Conservation (phyloP, 1,284 basidiomycete species). For the Cutaneotrichosporon sp. region DNA sequence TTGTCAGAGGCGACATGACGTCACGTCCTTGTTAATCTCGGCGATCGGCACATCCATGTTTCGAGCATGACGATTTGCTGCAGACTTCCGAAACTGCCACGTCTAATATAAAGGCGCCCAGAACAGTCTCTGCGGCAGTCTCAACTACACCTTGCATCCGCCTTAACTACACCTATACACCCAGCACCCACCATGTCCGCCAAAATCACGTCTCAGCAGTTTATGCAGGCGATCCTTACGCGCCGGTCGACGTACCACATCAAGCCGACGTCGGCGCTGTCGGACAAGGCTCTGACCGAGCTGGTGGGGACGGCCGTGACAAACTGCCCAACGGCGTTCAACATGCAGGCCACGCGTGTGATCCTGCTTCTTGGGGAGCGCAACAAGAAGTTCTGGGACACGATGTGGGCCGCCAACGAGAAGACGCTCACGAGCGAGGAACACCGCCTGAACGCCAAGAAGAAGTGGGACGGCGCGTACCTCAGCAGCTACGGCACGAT, state of each 20-base stretch:
- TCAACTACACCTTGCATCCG: no score
- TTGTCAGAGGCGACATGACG: no score
- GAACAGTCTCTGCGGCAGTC: no score
- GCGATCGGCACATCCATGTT: no score
- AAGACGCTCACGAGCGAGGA: not conserved
- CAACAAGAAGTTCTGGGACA: constrained; percentile 49
- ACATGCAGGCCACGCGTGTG: constrained; percentile 50
- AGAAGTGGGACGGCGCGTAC: constrained; percentile 32
- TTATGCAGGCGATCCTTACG: constrained; percentile 14
- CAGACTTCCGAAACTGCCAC: no score
- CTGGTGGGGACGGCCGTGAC: constrained; percentile 48
- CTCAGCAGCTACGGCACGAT: constrained; percentile 49
- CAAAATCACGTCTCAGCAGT: not conserved
- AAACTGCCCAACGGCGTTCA: constrained; percentile 48
- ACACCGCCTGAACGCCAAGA: no score
- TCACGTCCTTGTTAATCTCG: no score
- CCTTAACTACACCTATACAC: no score
- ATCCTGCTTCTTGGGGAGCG: constrained; percentile 48
- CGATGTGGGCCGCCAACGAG: constrained; percentile 20
- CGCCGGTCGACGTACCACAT: constrained; percentile 49
- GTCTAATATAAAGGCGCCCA: no score
- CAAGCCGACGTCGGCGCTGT: constrained; percentile 41
- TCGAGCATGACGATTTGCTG: no score
- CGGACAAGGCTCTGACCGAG: constrained; percentile 43
- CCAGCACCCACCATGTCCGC: not conserved